Evolutionary conservation across 352 stramenopile genomes (phyloP), one percentile per base, ranked within the genome.

Genomic region (Globisporangium uncinulatum): DNA sequence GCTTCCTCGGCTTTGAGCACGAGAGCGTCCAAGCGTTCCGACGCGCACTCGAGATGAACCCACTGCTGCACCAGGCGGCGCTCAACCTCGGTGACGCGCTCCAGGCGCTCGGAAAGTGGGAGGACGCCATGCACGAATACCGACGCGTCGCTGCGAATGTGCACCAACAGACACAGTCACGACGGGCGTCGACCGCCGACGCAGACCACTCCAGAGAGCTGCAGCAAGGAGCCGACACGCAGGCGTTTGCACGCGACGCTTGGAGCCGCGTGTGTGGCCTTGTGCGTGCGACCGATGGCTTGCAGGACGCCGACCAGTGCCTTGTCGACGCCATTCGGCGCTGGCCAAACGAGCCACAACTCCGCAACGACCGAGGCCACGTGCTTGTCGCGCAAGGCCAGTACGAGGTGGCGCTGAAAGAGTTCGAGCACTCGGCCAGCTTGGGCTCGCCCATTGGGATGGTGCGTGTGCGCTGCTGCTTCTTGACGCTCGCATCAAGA

Each of bases 341-440:
- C 14, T 92, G 78, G 66, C 80, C 78, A 1, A 46, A 79, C n/a
- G 71, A 88, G 32, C 43, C 75, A 1, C 37, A 58, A 14, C 87
- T 91, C 59, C 68, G 71, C 44, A 82, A 86, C 57, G 78, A 88
- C 13, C 73, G 70, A 5, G 83, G 83, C 2, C 72, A 86, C 44
- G 58, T 89, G 56, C 47, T 89, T 14, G 51, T 81, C 0, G 67
- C 71, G 20, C 72, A 66, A 3, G 74, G 75, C 0, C 71, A 86
- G 39, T 86, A 88, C 56, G 78, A 90, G 45, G 59, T 52, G 14
- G 82, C 82, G 5, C 43, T 86, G 20, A 52, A 71, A 36, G 79
- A 89, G 51, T 90, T 83, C 39, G 55, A 87, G 46, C 64, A 53
- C 7, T 74, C 79, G 3, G 65, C 70, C 14, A 32, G 70, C 32